Base-by-base conservation (phyloP, 768 basidiomycete genomes). In the Mycena capillaripes region DNA sequence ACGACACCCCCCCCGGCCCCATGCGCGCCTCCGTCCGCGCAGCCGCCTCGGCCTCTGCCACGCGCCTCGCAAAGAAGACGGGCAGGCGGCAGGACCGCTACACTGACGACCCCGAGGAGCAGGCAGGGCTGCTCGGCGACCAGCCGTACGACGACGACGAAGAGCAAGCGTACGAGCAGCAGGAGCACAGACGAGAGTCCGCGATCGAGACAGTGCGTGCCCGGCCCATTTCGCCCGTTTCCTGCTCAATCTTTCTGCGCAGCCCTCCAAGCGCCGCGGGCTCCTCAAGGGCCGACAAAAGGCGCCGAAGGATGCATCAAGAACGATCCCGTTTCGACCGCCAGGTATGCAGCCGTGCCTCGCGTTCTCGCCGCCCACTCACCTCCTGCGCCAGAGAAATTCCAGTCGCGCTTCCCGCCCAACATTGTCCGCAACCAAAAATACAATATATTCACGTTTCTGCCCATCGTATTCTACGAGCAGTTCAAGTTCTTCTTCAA, bases 401-500 rank as follows among this genome's bases (percentile, higher is more conserved):
- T 92, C 16, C 93, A 91, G 76, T 87, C 86, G 36, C 86, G 85
- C 74, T 95, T 90, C 74, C 92, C 97, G 21, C 89, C 97, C 34
- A 99, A 99, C 82, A 92, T 93, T 57, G 95, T 98, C 66, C 92
- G 95, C 76, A 99, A 99, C 78, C 97, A 99, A 82, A 99, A 99
- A 85, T 99, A 99, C 88, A 97, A 97, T 80, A 87, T 94, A 64
- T 89, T 95, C 84, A 96, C 95, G n/a, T 99, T 99, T 86, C 89
- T 99, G 12, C 98, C 98, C 4, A 90, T 98, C 75, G 97, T 99
- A 53, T 91, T 99, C 81, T 99, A 98, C 82, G 97, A 99, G 81
- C 97, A 99, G 81, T 99, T 99, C 92, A 99, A 98, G 83, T 98
- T 97, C 87, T 99, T 99, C 86, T 99, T 98, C 91, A 99, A 99